Conservation (phyloP, 2,329 filamentous ascomycete genomes). For the Diatrype stigma region DNA sequence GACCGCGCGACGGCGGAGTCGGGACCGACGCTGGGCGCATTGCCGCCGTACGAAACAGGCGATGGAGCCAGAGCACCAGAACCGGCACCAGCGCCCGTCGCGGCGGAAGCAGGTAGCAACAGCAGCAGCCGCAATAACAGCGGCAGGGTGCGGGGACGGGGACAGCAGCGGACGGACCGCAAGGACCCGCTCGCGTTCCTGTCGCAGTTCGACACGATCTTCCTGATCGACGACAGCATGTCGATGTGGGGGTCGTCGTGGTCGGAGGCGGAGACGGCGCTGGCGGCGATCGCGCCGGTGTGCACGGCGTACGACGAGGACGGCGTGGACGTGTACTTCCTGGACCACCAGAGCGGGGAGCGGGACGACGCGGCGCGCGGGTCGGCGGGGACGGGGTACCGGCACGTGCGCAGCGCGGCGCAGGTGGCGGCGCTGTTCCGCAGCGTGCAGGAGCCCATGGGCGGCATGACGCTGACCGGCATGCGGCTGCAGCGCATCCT, state of each 20-base stretch:
- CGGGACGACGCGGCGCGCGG: slow-evolving; percentile 16
- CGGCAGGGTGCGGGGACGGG: background rate
- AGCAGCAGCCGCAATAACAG: background rate
- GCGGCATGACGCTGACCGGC: slow-evolving; percentile 69
- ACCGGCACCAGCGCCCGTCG: slow-evolving; percentile 4
- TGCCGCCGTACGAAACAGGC: background rate
- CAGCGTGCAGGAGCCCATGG: slow-evolving; percentile 48
- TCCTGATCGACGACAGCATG: slow-evolving; percentile 82
- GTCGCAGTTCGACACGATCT: slow-evolving; percentile 73
- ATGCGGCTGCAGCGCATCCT: slow-evolving; percentile 66
- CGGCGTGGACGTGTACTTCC: slow-evolving; percentile 83
- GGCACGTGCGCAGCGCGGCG: slow-evolving; percentile 53
- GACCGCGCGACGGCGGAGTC: background rate
- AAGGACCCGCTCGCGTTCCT: slow-evolving; percentile 54
- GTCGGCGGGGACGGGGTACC: slow-evolving; percentile 50
- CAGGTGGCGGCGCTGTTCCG: slow-evolving; percentile 66
- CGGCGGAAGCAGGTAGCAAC: slow-evolving; percentile 1
- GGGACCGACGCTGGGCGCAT: background rate
- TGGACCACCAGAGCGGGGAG: slow-evolving; percentile 58
- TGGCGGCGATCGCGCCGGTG: slow-evolving; percentile 66
- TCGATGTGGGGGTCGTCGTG: slow-evolving; percentile 75
- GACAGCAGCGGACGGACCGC: background rate
- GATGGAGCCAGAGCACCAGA: slow-evolving; percentile 2
- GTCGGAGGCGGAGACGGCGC: slow-evolving; percentile 65
- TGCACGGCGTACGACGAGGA: slow-evolving; percentile 73